Evolutionary conservation across 1,139 yeast genomes (phyloP).

Genomic region (Debaryomyces sp.): DNA sequence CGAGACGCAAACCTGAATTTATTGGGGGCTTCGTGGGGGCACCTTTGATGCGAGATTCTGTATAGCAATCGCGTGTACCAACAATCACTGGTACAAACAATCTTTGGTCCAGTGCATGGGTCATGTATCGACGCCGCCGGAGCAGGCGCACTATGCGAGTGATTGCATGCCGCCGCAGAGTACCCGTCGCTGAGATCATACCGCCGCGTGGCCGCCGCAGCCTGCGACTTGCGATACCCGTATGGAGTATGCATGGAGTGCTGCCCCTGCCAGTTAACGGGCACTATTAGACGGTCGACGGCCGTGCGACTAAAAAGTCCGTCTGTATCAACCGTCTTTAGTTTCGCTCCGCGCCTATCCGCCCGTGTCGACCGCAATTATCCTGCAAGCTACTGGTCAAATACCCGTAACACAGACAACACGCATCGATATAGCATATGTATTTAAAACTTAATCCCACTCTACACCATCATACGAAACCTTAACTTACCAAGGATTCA

Average conservation of each 20-base stretch:
- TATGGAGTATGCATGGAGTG: neutral
- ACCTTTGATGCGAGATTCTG: conserved; percentile 1
- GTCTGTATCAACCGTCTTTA: neutral
- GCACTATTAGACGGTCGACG: neutral
- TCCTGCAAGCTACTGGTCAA: neutral
- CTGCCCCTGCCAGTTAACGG: neutral
- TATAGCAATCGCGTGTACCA: neutral
- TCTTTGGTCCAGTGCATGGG: too few relatives aligned
- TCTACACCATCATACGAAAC: neutral
- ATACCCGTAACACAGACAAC: neutral
- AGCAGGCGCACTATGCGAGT: neutral
- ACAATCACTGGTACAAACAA: neutral
- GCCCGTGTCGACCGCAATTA: neutral
- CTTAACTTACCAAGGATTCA: neutral
- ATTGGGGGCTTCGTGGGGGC: neutral
- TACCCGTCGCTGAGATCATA: neutral
- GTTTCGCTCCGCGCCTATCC: neutral
- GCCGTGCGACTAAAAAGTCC: neutral
- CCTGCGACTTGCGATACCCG: neutral
- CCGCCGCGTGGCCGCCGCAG: neutral
- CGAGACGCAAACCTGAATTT: neutral
- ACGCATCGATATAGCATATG: neutral
- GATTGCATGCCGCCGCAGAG: neutral
- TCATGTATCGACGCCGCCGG: neutral
- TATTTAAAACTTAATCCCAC: neutral